Evolutionary conservation across 148 eudicot genomes (phyloP).

Genomic region (Vaccinium macrocarpon): DNA sequence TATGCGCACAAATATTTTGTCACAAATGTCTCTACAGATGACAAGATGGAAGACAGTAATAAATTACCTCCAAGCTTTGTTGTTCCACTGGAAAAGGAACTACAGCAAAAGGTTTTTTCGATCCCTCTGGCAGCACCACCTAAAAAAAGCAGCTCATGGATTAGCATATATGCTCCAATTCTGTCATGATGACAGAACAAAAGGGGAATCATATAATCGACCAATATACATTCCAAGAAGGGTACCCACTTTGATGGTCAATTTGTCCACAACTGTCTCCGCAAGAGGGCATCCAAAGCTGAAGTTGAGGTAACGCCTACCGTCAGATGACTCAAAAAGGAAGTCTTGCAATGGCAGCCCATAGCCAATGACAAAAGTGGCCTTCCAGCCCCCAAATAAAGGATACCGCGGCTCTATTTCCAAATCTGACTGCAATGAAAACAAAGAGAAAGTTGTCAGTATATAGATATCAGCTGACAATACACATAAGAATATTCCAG

Average conservation of each 20-base stretch:
- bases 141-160: slow-evolving; percentile 23
- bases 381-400: slow-evolving; percentile 94
- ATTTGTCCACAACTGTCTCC: slow-evolving; percentile 78
- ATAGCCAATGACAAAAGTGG: slow-evolving; percentile 91
- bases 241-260: slow-evolving; percentile 67
- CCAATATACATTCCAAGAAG: not conserved
- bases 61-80: slow-evolving; percentile 71
- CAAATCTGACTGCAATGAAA: slow-evolving; percentile 75
- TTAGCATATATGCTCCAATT: slow-evolving; percentile 15
- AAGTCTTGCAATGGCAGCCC: slow-evolving; percentile 88
- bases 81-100: slow-evolving; percentile 76
- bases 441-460: not conserved
- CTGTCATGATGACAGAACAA: not conserved
- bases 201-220: not conserved
- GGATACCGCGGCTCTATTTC: slow-evolving; percentile 95
- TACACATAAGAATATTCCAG: not conserved
- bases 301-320: slow-evolving; percentile 79
- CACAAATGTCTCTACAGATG: not conserved
- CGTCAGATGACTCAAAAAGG: slow-evolving; percentile 73
- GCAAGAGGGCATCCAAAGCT: slow-evolving; percentile 78
- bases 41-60: not conserved
- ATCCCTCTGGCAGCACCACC: slow-evolving; percentile 97
- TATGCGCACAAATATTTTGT: not conserved
- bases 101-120: slow-evolving; percentile 58
- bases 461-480: not conserved